phyloP scores from a whole-genome alignment of 148 eudicot genomes.

The Silene conica region DNA sequence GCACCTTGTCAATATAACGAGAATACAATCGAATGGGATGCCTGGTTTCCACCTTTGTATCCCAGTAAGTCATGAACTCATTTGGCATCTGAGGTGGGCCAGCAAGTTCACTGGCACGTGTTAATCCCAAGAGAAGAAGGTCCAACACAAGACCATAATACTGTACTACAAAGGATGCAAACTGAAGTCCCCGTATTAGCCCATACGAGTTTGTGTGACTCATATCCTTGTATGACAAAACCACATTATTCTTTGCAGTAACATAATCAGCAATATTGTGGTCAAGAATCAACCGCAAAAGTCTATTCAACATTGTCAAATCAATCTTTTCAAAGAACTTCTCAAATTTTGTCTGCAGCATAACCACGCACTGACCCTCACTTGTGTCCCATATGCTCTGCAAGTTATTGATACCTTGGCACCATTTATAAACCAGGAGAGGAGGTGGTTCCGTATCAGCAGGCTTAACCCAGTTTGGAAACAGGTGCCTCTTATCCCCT shows the following conservation, averaged over 20 bases:
- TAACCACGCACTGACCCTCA: slow-evolving; percentile 98
- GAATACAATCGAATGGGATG: slow-evolving; percentile 96
- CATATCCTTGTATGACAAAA: slow-evolving; percentile 97
- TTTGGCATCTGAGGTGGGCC: slow-evolving; percentile 99
- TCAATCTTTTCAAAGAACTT: slow-evolving; percentile 98
- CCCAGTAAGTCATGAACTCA: slow-evolving; percentile 87
- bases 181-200: slow-evolving; percentile 97
- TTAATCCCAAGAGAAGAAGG: slow-evolving; percentile 90
- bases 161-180: slow-evolving; percentile 99
- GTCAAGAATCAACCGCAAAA: slow-evolving; percentile 89
- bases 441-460: slow-evolving; percentile 99
- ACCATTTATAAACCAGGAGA: slow-evolving; percentile 96
- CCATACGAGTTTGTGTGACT: slow-evolving; percentile 98
- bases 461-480: slow-evolving; percentile 98
- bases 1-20: slow-evolving; percentile 93
- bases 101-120: slow-evolving; percentile 98
- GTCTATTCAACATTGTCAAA: slow-evolving; percentile 97
- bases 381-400: slow-evolving; percentile 93
- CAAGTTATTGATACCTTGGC: slow-evolving; percentile 96
- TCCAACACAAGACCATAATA: slow-evolving; percentile 94
- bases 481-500: slow-evolving; percentile 95
- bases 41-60: slow-evolving; percentile 75
- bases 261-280: slow-evolving; percentile 99
- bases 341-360: slow-evolving; percentile 98
- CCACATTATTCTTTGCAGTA: slow-evolving; percentile 96